Evolutionary conservation across 768 basidiomycete genomes (phyloP).

Genomic region (Tricholoma hemisulphureum): DNA sequence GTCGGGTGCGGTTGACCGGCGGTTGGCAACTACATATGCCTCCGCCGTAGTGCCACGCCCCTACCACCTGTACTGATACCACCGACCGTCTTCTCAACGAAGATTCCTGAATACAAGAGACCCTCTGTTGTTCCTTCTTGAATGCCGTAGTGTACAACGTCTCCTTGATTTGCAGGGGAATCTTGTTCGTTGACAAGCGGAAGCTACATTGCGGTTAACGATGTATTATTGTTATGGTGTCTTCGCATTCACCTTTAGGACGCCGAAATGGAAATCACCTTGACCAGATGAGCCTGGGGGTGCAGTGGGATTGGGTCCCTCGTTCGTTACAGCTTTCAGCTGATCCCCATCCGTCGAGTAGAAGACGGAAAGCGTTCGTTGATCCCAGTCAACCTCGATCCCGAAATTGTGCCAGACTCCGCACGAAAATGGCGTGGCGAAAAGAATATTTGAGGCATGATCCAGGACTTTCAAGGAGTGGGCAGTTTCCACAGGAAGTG

Average conservation of each 20-base stretch:
- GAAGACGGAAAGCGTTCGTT: slow-evolving; percentile 46
- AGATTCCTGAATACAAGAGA: slow-evolving; percentile 56
- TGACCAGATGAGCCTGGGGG: slow-evolving; percentile 42
- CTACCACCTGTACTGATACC: slow-evolving; percentile 38
- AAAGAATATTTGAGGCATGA: slow-evolving; percentile 52
- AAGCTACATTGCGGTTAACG: slow-evolving; percentile 36
- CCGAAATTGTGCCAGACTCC: slow-evolving; percentile 61
- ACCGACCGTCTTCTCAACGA: slow-evolving; percentile 43
- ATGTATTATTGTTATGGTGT: not conserved
- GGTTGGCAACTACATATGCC: no score
- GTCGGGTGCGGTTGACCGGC: no score
- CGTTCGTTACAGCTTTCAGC: slow-evolving; percentile 42
- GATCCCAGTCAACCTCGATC: slow-evolving; percentile 54
- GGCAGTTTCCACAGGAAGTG: slow-evolving; percentile 41
- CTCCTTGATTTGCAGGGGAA: slow-evolving; percentile 43
- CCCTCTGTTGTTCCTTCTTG: slow-evolving; percentile 59
- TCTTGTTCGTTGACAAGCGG: slow-evolving; percentile 51
- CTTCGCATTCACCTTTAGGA: slow-evolving; percentile 50
- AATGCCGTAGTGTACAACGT: slow-evolving; percentile 58
- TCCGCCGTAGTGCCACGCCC: no score
- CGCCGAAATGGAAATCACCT: slow-evolving; percentile 62
- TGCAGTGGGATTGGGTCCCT: slow-evolving; percentile 40
- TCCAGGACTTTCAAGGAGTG: slow-evolving; percentile 55
- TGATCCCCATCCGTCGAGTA: slow-evolving; percentile 44
- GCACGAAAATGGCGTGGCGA: slow-evolving; percentile 43